Evolutionary conservation across 192 early-diverging fungal genomes (phyloP).

Genomic region (Umbelopsis ramanniana): DNA sequence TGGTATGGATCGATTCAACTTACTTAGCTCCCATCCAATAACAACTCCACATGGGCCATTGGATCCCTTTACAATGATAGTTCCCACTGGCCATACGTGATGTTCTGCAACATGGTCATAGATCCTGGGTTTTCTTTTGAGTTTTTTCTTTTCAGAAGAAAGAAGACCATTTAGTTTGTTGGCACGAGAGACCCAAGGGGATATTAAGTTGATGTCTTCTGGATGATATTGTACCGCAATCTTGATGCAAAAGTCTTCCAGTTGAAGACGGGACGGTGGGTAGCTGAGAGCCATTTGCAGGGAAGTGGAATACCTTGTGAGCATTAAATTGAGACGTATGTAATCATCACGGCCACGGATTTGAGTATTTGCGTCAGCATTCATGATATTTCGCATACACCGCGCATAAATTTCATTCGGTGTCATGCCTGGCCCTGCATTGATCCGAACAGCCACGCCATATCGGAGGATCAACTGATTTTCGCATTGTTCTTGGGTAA

Average conservation of each 20-base stretch:
- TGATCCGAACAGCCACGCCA: constrained; percentile 1
- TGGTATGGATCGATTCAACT: not conserved
- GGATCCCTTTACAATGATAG: not conserved
- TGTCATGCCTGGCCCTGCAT: constrained; percentile 2
- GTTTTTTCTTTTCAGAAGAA: not conserved
- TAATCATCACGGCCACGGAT: not conserved
- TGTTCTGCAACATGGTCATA: not conserved
- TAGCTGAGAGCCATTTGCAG: constrained; percentile 14
- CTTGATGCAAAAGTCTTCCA: not conserved
- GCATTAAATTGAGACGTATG: not conserved
- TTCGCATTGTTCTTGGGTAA: constrained; percentile 3
- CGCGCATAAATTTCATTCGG: constrained; percentile 1
- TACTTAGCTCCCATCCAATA: not conserved
- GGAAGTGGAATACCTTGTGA: not conserved
- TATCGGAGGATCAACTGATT: not conserved
- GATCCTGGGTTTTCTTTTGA: not conserved
- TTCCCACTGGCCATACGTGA: not conserved
- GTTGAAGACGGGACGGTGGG: not conserved
- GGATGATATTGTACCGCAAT: not conserved
- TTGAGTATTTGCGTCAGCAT: constrained; percentile 5
- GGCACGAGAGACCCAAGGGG: not conserved
- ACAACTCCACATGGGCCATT: not conserved
- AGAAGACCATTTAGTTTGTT: not conserved
- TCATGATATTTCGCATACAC: constrained; percentile 16
- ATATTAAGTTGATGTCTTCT: not conserved